Conservation (phyloP, 306 rosid genomes). For the Chamaecrista fasciculata region DNA sequence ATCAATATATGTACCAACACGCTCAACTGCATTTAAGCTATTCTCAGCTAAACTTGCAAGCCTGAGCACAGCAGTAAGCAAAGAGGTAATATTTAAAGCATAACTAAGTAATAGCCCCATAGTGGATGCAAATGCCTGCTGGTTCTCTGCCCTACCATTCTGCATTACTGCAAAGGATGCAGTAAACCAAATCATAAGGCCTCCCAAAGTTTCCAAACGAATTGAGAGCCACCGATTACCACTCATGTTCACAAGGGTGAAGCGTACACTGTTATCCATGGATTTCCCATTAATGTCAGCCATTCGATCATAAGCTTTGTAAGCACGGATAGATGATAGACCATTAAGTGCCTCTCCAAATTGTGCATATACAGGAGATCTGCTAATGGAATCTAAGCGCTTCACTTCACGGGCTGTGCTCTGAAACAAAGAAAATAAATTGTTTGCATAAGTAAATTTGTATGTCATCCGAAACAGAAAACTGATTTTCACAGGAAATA, state of each 20-base stretch:
- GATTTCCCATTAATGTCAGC: constrained; percentile 83
- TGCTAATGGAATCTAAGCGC: constrained; percentile 84
- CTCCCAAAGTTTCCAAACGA: constrained; percentile 85
- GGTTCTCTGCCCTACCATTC: constrained; percentile 69
- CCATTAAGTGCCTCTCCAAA: constrained; percentile 96
- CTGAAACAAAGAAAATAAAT: constrained; percentile 42
- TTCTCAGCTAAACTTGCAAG: constrained; percentile 91
- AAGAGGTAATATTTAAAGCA: constrained; percentile 78
- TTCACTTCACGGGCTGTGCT: constrained; percentile 93
- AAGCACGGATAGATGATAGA: constrained; percentile 79
- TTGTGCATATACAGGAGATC: constrained; percentile 98
- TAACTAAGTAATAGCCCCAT: constrained; percentile 94
- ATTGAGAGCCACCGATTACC: constrained; percentile 80
- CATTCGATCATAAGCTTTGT: constrained; percentile 91
- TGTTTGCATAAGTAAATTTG: neutral
- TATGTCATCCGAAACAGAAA: neutral
- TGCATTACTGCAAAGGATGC: constrained; percentile 94
- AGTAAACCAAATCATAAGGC: constrained; percentile 86
- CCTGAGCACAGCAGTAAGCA: constrained; percentile 81
- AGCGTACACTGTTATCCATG: constrained; percentile 86
- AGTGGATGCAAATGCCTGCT: constrained; percentile 68
- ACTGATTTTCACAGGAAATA: neutral
- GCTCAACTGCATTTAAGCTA: constrained; percentile 87
- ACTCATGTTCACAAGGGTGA: constrained; percentile 61
- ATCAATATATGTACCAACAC: constrained; percentile 74